Evolutionary conservation across 2,329 filamentous ascomycete species (phyloP).

Genomic region (Claviceps africana): DNA sequence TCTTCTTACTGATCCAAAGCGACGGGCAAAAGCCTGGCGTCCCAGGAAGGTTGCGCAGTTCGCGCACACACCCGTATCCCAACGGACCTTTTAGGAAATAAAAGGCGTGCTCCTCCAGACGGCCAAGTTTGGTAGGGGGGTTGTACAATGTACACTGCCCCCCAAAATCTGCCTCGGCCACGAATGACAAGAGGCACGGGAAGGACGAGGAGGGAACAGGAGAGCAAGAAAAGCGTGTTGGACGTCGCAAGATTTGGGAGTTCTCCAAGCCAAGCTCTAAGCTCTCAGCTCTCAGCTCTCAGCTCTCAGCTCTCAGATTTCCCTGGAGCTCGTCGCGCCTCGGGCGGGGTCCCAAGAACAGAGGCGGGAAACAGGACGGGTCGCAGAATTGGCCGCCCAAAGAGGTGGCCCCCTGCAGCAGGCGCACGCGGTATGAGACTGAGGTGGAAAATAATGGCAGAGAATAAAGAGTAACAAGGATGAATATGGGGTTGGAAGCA

Average conservation of each 20-base stretch:
- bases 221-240: not conserved
- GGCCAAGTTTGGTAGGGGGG: too few relatives aligned
- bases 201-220: not conserved
- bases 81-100: not conserved
- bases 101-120: not conserved
- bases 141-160: too few relatives aligned
- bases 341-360: not conserved
- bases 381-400: conserved; percentile 12
- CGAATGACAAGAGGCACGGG: too few relatives aligned
- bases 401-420: conserved; percentile 3
- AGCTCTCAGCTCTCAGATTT: not conserved
- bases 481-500: not conserved
- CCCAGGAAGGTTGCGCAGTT: conserved; percentile 2
- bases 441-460: not conserved
- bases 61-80: not conserved
- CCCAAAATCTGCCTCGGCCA: too few relatives aligned
- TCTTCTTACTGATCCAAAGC: not conserved
- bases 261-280: not conserved
- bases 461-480: not conserved
- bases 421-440: not conserved
- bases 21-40: not conserved
- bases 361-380: not conserved
- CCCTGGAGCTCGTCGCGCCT: not conserved
- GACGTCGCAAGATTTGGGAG: not conserved
- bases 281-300: not conserved